Percentiles rank a stretch among this genome's conserved stretches.
Conservation (phyloP, 208 protist genomes). For the Leishmania martiniquensis region DNA sequence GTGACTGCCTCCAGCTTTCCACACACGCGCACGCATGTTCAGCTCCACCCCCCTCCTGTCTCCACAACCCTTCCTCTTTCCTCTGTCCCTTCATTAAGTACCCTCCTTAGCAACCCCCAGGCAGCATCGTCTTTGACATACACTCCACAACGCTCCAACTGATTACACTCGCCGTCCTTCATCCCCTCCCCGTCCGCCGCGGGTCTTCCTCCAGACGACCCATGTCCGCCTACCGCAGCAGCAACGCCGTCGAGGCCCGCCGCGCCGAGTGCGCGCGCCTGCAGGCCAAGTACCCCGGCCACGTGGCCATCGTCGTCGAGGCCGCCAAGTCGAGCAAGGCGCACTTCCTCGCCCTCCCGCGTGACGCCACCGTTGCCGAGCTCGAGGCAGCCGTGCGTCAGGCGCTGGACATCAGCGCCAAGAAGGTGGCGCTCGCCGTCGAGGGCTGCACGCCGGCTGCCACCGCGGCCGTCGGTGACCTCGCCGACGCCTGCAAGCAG, state of each 20-base stretch:
- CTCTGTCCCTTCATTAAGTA: too few species aligned
- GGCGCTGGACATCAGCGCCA: constrained; percentile 5
- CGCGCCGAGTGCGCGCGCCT: constrained; percentile 33
- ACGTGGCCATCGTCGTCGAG: constrained; percentile 27
- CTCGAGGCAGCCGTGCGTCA: constrained; percentile 19
- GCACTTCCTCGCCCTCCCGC: constrained; percentile 28
- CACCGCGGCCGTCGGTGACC: constrained; percentile 13
- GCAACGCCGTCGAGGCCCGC: constrained; percentile 22
- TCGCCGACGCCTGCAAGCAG: constrained; percentile 13
- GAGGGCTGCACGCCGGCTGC: constrained; percentile 29
- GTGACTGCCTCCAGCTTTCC: too few species aligned
- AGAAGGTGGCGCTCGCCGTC: constrained; percentile 26
- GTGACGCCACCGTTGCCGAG: constrained; percentile 21
- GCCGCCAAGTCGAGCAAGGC: constrained; percentile 24
- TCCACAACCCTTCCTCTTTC: too few species aligned
- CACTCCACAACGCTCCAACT: too few species aligned
- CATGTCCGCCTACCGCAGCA: constrained; percentile 11
- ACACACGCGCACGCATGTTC: too few species aligned
- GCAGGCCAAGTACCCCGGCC: constrained; percentile 34
- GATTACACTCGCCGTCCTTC: not conserved
- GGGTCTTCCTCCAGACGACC: not conserved
- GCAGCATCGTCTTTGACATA: too few species aligned
- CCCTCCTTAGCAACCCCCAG: too few species aligned
- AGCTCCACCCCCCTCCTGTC: too few species aligned
- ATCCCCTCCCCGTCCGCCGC: not conserved